Base-by-base conservation (phyloP, 192 early-diverging fungal genomes). In the Coemansia sp. region DNA sequence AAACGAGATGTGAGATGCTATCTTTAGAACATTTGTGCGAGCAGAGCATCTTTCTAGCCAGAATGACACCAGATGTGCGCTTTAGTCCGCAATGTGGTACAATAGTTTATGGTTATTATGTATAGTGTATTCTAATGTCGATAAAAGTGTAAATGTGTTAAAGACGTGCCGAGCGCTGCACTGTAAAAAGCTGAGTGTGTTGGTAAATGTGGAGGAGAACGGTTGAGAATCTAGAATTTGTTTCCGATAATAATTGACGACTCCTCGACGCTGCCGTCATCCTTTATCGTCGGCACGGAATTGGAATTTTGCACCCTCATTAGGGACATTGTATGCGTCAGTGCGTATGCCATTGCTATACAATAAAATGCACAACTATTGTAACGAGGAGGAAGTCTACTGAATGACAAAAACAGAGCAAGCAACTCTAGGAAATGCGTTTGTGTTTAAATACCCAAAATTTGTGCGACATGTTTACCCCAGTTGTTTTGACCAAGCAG, bases 241-340 rank as follows among this genome's bases (percentile, higher is more conserved):
- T 29, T 15, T 25, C 53, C 53, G 2, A 6, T 32, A 14, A 55
- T 22, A 12, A 55, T 25, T 5, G 24, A n/a, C 23, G 29, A 17
- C 15, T 55, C 53, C 29, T 55, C 53, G 6, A 55, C 14, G 3
- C 53, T 55, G 27, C 53, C 53, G 29, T 55, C 53, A 8, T 55
- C 53, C 25, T 55, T 55, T 24, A 55, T 15, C 23, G 29, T 29
- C 12, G 29, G 29, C 27, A 55, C 53, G 11, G 53, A 29, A 11
- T 7, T 15, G 3, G 53, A 55, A 2, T 55, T 22, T 6, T 29
- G 29, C 0, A 32, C 4, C 53, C 29, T 22, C 53, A 55, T 27
- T 25, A 27, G 15, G 12, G 41, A 15, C 15, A n/a, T 43, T n/a
- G 41, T 43, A n/a, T 43, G 41, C 4, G 15, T n/a, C 41, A 0